Evolutionary conservation across 176 grass and related monocot genomes (phyloP).

Genomic region (Urochloa ruziziensis): DNA sequence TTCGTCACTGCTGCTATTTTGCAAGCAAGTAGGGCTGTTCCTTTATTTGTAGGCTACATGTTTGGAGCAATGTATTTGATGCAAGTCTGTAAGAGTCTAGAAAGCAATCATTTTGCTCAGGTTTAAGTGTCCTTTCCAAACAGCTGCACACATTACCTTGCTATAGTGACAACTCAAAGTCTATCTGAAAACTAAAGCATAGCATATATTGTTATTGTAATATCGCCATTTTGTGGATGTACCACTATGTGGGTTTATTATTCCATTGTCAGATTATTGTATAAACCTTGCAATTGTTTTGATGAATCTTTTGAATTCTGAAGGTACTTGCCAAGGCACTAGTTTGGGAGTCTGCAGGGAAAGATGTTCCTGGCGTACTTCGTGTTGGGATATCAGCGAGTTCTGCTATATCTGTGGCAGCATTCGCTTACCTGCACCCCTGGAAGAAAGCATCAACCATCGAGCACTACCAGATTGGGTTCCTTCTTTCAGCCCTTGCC

Average conservation of each 20-base stretch:
- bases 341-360: slow-evolving; percentile 57
- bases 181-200: neutral
- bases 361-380: slow-evolving; percentile 72
- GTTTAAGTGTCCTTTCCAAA: neutral
- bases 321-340: slow-evolving; percentile 77
- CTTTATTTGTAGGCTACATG: neutral
- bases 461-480: slow-evolving; percentile 65
- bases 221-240: neutral
- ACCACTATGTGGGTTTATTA: neutral
- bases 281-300: neutral
- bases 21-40: neutral
- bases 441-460: slow-evolving; percentile 65
- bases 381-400: slow-evolving; percentile 53
- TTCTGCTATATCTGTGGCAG: slow-evolving; percentile 47
- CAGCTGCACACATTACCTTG: too few species aligned
- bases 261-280: neutral
- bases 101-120: neutral
- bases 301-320: slow-evolving; percentile 24
- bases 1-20: neutral
- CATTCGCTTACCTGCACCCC: slow-evolving; percentile 63
- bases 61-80: neutral
- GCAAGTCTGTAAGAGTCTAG: neutral
- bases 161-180: neutral
- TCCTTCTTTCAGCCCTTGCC: slow-evolving; percentile 58
- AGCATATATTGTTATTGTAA: neutral